These are phyloP conservation scores for Biancaea sappan DNA, from an alignment of 306 rosid genomes.

Conservation along the genomic window DNA sequence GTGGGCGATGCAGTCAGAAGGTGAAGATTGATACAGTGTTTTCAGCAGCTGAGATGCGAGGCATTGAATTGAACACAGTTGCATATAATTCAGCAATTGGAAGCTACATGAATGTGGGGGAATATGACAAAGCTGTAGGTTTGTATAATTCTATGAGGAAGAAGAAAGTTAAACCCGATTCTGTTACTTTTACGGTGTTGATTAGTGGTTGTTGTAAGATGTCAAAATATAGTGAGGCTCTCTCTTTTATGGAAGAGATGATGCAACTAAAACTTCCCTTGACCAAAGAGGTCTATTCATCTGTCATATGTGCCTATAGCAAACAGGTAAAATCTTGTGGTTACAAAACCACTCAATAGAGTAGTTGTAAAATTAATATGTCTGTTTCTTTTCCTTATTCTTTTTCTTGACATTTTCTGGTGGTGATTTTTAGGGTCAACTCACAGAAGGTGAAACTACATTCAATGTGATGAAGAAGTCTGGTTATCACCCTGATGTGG, in stretches of 20 bases:
- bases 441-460: conserved; percentile 72
- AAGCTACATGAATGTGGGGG: conserved; percentile 80
- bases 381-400: conserved; percentile 11
- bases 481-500: conserved; percentile 73
- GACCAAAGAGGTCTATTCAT: conserved; percentile 80
- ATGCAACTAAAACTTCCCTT: conserved; percentile 61
- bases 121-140: conserved; percentile 71
- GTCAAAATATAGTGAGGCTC: conserved; percentile 79
- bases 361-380: conserved; percentile 19
- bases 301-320: conserved; percentile 78
- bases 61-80: conserved; percentile 79
- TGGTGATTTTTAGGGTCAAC: conserved; percentile 61
- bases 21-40: conserved; percentile 84
- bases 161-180: conserved; percentile 64
- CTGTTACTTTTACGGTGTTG: conserved; percentile 82
- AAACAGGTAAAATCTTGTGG: conserved; percentile 62
- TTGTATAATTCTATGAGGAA: conserved; percentile 74
- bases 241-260: conserved; percentile 68
- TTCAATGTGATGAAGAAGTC: conserved; percentile 67
- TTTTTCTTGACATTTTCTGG: conserved; percentile 14
- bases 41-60: conserved; percentile 81
- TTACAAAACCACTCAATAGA: conserved; percentile 28
- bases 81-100: conserved; percentile 96
- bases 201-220: conserved; percentile 90
- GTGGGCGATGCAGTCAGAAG: conserved; percentile 83